These are phyloP conservation scores for Phytophthora foliorum DNA, from an alignment of 352 stramenopile genomes.

Conservation along the genomic window DNA sequence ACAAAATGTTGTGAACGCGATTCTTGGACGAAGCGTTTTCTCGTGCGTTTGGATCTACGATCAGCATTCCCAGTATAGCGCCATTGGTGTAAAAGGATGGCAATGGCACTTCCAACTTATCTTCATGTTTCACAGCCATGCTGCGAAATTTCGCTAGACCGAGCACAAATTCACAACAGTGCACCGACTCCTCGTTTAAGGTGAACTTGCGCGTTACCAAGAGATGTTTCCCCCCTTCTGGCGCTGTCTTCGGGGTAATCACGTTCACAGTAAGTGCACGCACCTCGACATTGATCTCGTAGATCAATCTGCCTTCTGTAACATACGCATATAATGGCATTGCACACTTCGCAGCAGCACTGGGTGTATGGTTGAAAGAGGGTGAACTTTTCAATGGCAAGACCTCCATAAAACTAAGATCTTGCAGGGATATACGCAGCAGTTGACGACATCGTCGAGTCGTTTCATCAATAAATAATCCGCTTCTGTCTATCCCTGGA, in stretches of 20 bases:
- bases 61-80: constrained; percentile 27
- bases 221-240: constrained; percentile 21
- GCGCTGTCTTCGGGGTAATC: constrained; percentile 34
- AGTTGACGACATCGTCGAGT: constrained; percentile 22
- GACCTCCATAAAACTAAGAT: constrained; percentile 30
- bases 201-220: constrained; percentile 40
- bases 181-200: constrained; percentile 46
- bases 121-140: constrained; percentile 2
- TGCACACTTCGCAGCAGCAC: not conserved
- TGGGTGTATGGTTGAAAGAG: not conserved
- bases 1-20: constrained; percentile 50
- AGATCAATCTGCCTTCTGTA: constrained; percentile 64
- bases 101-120: constrained; percentile 13
- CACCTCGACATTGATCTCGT: constrained; percentile 56
- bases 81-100: constrained; percentile 50
- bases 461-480: constrained; percentile 10
- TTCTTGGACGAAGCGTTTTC: constrained; percentile 16
- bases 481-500: constrained; percentile 22
- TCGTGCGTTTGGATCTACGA: constrained; percentile 17
- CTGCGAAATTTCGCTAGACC: constrained; percentile 24
- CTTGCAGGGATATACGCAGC: constrained; percentile 35
- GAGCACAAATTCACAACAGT: constrained; percentile 23
- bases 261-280: constrained; percentile 51
- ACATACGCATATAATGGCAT: constrained; percentile 44
- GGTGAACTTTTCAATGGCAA: constrained; percentile 12